Base-by-base conservation (phyloP, 1,284 basidiomycete genomes). In the Athelia psychrophila region DNA sequence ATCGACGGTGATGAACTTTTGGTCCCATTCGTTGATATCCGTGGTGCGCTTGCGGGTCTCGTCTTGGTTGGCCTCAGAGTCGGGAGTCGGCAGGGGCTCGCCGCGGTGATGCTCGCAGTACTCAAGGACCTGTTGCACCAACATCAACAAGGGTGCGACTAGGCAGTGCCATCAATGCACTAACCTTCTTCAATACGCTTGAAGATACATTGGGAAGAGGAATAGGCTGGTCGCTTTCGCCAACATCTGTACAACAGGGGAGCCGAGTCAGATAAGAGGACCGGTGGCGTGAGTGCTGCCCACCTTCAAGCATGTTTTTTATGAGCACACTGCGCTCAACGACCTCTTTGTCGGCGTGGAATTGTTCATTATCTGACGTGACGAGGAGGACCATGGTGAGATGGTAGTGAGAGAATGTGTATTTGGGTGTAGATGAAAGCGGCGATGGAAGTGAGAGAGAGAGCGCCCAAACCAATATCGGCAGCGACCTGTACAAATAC, bases 281-380 rank as follows among this genome's bases (percentile, higher is more conserved):
- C 27, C 13, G 27, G 27, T 30, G 25, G 48, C 49, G 53, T 53
- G 22, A 35, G 20, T 50, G 44, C 24, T 35, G 23, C 51, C 64
- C 67, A 95, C 96, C 96, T 74, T 99, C 97, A 55, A 99, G 88
- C 96, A 99, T 98, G 79, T 97, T 95, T 82, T 97, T 98, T 76
- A 99, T 97, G 62, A 99, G 85, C 18, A 96, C 91, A 58, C 88
- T 93, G 68, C 95, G 91, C 77, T 95, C 93, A 53, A 94, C 95
- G 53, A 99, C 92, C 59, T 96, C 93, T 72, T 89, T 91, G 68
- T 98, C 95, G 59, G 96, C 92, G 56, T 83, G 83, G 75, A 98
- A 99, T 60, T 91, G 84, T 74, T 98, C 96, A 64, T 94, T 95
- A 73, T 99, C 96, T 46, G 96, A 98, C 48, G 95, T 91, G 64